Evolutionary conservation across 2,329 filamentous ascomycete genomes (phyloP).

Genomic region (Mollisia scopiformis): DNA sequence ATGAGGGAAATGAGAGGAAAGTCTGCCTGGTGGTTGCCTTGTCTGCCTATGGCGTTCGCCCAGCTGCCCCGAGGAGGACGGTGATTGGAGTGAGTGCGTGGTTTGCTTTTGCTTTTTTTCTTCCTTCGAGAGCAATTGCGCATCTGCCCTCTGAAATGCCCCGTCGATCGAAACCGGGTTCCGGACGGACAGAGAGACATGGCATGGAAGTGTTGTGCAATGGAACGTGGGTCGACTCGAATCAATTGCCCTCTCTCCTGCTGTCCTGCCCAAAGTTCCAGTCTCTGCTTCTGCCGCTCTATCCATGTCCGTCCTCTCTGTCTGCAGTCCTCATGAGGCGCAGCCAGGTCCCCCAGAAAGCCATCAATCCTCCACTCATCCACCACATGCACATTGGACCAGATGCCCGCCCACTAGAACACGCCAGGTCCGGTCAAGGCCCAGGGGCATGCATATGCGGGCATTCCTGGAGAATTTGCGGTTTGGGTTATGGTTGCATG

Average conservation of each 20-base stretch:
- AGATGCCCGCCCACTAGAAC: background rate
- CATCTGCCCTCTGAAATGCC: background rate
- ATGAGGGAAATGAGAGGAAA: no score
- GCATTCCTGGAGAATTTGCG: conserved; percentile 7
- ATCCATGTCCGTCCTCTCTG: background rate
- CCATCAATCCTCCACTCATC: background rate
- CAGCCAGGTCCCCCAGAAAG: conserved; percentile 10
- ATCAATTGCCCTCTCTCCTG: background rate
- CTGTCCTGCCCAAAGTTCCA: background rate
- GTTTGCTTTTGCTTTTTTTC: background rate
- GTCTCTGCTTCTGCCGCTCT: background rate
- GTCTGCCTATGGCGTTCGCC: no score
- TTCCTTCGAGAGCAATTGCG: background rate
- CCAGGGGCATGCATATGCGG: conserved; percentile 15
- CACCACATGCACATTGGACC: background rate
- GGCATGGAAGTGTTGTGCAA: no score
- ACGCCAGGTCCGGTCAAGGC: no score
- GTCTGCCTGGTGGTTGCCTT: no score
- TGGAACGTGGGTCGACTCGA: background rate
- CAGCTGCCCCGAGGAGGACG: no score
- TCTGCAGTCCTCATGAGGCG: conserved; percentile 5
- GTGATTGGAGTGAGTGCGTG: no score
- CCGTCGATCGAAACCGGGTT: background rate
- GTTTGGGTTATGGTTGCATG: no score
- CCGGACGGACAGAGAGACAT: no score